A percentile compares a stretch with the other conserved stretches of the same genome.
Conservation (phyloP, 352 stramenopile species). For the Pythium sp. region DNA sequence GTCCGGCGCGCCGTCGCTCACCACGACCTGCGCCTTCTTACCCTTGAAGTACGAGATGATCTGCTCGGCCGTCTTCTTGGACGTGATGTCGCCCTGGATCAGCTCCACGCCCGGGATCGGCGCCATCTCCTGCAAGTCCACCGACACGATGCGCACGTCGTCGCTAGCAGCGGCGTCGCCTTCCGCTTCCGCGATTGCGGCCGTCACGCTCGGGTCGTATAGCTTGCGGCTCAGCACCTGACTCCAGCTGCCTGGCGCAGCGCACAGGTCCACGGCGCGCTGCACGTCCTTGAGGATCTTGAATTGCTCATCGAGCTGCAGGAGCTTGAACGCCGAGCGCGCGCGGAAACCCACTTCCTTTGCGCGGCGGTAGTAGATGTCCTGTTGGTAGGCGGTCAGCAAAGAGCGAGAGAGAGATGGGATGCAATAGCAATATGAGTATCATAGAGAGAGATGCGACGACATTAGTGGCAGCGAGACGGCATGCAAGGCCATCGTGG, state of each 20-base stretch:
- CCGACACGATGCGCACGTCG: slow-evolving; percentile 92
- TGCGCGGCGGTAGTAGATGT: slow-evolving; percentile 90
- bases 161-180: slow-evolving; percentile 22
- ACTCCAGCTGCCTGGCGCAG: slow-evolving; percentile 97
- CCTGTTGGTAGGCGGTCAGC: slow-evolving; percentile 15
- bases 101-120: slow-evolving; percentile 95
- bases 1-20: slow-evolving; percentile 98
- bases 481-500: neutral
- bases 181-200: slow-evolving; percentile 22
- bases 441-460: too few relatives aligned
- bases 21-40: slow-evolving; percentile 94
- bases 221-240: slow-evolving; percentile 95
- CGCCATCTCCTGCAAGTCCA: slow-evolving; percentile 99
- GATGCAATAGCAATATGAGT: neutral
- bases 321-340: slow-evolving; percentile 97
- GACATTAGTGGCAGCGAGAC: neutral
- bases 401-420: neutral
- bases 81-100: slow-evolving; percentile 97
- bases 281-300: slow-evolving; percentile 91
- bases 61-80: slow-evolving; percentile 91
- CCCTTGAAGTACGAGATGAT: slow-evolving; percentile 96
- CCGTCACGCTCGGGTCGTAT: slow-evolving; percentile 42
- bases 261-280: slow-evolving; percentile 97
- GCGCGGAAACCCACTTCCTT: slow-evolving; percentile 97
- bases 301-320: slow-evolving; percentile 99